Evolutionary conservation across 495 filamentous ascomycete genomes (phyloP), one percentile per base, ranked within the genome.

Genomic region (Tuber microsphaerosporum): DNA sequence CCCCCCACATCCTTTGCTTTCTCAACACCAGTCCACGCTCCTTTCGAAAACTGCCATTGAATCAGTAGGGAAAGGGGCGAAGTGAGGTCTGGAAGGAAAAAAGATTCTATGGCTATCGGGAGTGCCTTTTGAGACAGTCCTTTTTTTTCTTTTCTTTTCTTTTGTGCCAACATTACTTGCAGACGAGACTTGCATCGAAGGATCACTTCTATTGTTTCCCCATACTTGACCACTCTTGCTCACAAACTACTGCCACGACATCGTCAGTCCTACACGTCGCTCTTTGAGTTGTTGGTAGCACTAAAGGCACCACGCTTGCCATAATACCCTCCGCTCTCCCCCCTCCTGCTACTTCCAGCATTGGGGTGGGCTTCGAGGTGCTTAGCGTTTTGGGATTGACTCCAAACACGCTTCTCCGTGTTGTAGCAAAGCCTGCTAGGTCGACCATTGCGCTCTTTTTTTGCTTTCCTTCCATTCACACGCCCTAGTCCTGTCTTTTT

Each of bases 401-500:
- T 61, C 51, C n/a, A 16, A 16, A 61, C n/a, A 31, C 51, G 1
- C n/a, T 16, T 16, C 51, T 14, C n/a, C n/a, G n/a, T n/a, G n/a
- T n/a, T n/a, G n/a, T n/a, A n/a, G n/a, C n/a, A n/a, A n/a, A n/a
- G n/a, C n/a, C n/a, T n/a, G n/a, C n/a, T n/a, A n/a, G n/a, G n/a
- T n/a, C 56, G 56, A 65, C 56, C n/a, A 34, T 34, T 65, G 14
- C 56, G 56, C 56, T 65, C 56, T 65, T 65, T 65, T 65, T 65
- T 65, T 65, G 56, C 56, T 19, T 34, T 65, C 56, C 26, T 65
- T 65, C 56, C 34, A 7, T 65, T 65, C 26, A 34, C 26, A 17
- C 56, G 0, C 31, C 17, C 34, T 65, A 65, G 19, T 34, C 34
- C 56, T 34, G 4, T 61, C 34, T n/a, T 16, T 31, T 31, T 31